Evolutionary conservation across 805 yeast genomes (phyloP).

Genomic region (Teunomyces cretensis): DNA sequence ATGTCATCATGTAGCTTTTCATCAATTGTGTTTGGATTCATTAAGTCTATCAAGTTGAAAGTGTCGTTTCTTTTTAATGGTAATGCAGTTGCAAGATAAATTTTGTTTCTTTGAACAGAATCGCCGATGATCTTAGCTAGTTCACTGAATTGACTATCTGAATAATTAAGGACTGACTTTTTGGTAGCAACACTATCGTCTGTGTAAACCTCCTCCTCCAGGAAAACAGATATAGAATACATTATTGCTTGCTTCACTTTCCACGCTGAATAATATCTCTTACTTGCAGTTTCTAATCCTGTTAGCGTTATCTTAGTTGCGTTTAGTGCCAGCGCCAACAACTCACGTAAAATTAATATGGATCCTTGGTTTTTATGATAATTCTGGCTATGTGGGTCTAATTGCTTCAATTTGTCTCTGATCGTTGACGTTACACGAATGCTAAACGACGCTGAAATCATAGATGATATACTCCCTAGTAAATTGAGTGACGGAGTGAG

Average conservation of each 20-base stretch:
- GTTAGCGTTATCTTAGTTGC: background rate
- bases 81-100: background rate
- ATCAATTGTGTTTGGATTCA: background rate
- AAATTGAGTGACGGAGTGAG: slow-evolving; percentile 6
- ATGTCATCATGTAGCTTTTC: background rate
- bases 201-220: background rate
- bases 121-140: background rate
- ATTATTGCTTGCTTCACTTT: slow-evolving; percentile 7
- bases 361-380: background rate
- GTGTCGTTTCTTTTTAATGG: slow-evolving; percentile 1
- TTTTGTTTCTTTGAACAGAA: background rate
- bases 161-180: background rate
- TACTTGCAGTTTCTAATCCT: background rate
- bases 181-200: slow-evolving; percentile 4
- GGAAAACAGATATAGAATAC: background rate
- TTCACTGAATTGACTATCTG: slow-evolving; percentile 3
- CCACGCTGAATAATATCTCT: slow-evolving; percentile 11
- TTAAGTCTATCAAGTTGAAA: background rate
- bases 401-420: background rate
- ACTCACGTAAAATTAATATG: background rate
- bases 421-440: slow-evolving; percentile 6
- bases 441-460: slow-evolving; percentile 6
- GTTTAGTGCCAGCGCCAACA: background rate
- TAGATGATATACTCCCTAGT: slow-evolving; percentile 3
- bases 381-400: background rate